Base-by-base conservation (phyloP, 2,329 filamentous ascomycete species). In the Alternaria triticina region DNA sequence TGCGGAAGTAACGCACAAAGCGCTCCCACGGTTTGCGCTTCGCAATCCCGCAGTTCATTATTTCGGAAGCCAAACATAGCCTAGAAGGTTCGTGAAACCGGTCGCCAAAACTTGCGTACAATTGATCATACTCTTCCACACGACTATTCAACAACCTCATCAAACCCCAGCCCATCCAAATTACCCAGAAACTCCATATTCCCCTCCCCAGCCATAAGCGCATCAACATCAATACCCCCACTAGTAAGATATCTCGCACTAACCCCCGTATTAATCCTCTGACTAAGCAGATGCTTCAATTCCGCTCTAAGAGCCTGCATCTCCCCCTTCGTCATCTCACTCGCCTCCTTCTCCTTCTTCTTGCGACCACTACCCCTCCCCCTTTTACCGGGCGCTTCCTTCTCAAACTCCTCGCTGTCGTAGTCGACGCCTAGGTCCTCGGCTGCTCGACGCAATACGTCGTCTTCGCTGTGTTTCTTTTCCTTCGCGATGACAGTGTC, bases 341-440 rank as follows among this genome's bases (percentile, higher is more conserved):
- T 85, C 8, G 89, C 89, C 80, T 90, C 88, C 73, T 90, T 88
- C 76, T 96, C 91, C 81, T 92, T 92, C 81, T 88, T 85, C 80
- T 90, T 91, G 44, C 92, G 83, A 1, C 91, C 90, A 43, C 88
- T 88, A 8, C 93, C 93, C 36, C 93, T 86, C 0, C 84, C 83
- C 20, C 77, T 71, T 0, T 91, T 85, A 7, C 89, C 88, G 8
- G 81, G 82, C 1, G 84, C 85, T 68, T 91, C 83, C 12, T 70
- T 70, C 46, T 87, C 91, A 65, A 97, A 90, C 49, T 96, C 93
- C 36, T 97, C 94, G 64, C 89, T 91, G 76, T 98, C 94, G 76
- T 97, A 97, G 56, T 97, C 95, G 0, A 98, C 92, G 1, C 96
- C 96, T 0, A 99, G 85, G 68, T 98, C 95, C 61, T 97, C 94